Conservation (phyloP, 805 yeast species). For the Candida parachauliodes region DNA sequence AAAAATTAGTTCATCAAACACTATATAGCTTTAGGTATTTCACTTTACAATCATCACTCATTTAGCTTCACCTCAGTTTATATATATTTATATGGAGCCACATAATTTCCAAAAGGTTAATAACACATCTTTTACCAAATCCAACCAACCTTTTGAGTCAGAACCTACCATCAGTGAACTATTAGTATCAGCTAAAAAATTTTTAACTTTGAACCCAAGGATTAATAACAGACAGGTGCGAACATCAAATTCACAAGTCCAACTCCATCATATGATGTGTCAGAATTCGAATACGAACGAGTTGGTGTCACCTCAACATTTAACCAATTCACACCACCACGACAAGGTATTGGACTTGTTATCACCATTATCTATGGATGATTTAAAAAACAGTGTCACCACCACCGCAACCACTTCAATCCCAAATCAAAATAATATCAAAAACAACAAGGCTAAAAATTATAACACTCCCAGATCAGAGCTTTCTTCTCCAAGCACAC, state of each 20-base stretch:
- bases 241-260: conserved; percentile 27
- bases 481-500: not conserved
- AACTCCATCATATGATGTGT: conserved; percentile 14
- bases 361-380: conserved; percentile 39
- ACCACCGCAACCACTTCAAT: conserved; percentile 1
- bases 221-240: conserved; percentile 37
- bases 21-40: too few species aligned
- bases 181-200: conserved; percentile 38
- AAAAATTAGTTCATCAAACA: too few species aligned
- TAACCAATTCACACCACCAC: conserved; percentile 7
- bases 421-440: not conserved
- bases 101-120: too few species aligned
- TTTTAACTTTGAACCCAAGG: conserved; percentile 35
- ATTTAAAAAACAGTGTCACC: conserved; percentile 22
- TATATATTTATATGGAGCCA: too few species aligned
- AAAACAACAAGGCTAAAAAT: not conserved
- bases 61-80: too few species aligned
- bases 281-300: not conserved
- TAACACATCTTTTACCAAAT: too few species aligned
- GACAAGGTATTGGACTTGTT: conserved; percentile 32
- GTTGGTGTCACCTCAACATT: conserved; percentile 1
- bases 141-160: conserved; percentile 1
- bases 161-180: conserved; percentile 39
- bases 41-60: too few species aligned
- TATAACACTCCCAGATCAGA: conserved; percentile 2